Evolutionary conservation across 2,329 filamentous ascomycete genomes (phyloP), one percentile per base, ranked within the genome.

Genomic region (Macroventuria anomochaeta): DNA sequence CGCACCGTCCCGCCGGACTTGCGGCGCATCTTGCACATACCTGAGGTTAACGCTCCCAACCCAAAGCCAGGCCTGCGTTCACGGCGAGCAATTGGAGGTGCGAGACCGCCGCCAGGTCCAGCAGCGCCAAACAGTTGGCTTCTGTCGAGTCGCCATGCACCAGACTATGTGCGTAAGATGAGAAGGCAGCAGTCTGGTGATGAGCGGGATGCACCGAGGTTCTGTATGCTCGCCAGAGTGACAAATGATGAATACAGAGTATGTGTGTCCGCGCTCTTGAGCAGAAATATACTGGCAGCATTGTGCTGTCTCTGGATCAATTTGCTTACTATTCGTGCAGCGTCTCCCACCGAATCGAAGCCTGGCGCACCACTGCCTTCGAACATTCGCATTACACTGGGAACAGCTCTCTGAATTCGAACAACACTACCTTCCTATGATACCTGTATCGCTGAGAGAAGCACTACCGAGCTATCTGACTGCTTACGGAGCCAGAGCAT

Each of bases 351-450:
- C 55, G 2, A 38, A 58, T 7, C 58, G 64, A 29, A 82, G 79
- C 46, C 71, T 88, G 7, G 58, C 80, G 38, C 79, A 86, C 68
- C 64, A 75, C 5, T 68, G 79, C 13, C 65, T 88, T 31, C 84
- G 81, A 59, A 75, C 77, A 0, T 80, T 87, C 62, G 83, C 84
- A 2, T 62, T 69, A 20, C 78, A 84, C 20, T 88, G 85, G 85
- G 68, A 77, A 8, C 79, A 80, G 69, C 79, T 87, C 55, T 68
- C 81, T 21, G 77, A 82, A 44, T 85, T 85, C 58, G 83, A 87
- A 61, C 79, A 82, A 49, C 72, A 80, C 15, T 83, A 82, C 42
- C 69, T 88, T 2, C 73, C 77, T 2, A 74, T 80, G 3, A 62
- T 87, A 11, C 83, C 85, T 0, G 69, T 76, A 13, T 75, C 76